A percentile compares a stretch with the other conserved stretches of the same genome.
These are phyloP conservation scores for Petrea volubilis DNA, from an alignment of 257 asterid genomes.

Conservation along the genomic window DNA sequence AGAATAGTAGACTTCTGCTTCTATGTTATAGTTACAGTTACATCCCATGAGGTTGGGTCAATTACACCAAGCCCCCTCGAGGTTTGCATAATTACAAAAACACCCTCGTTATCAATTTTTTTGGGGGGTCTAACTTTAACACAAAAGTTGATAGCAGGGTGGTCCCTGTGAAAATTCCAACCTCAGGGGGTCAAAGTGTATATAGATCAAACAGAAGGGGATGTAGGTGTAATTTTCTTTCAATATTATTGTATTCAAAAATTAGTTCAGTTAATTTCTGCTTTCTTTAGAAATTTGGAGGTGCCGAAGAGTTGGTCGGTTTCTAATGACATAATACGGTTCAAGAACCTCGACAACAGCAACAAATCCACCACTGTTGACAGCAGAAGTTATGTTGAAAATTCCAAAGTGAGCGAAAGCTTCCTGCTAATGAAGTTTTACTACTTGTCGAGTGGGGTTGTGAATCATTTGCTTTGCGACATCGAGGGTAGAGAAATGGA, in stretches of 20 bases:
- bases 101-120: too few species aligned
- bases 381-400: conserved; percentile 44
- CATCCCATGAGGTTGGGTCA: too few species aligned
- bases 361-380: conserved; percentile 5
- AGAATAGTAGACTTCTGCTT: too few species aligned
- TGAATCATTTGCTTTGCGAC: conserved; percentile 57
- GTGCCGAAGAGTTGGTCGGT: conserved; percentile 56
- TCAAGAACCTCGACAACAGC: conserved; percentile 26
- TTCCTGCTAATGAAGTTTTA: conserved; percentile 66
- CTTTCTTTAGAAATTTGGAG: conserved; percentile 49
- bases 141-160: too few species aligned
- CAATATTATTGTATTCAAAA: neutral
- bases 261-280: neutral
- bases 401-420: conserved; percentile 67
- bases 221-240: too few species aligned
- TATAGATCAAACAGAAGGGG: too few species aligned
- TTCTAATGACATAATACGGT: conserved; percentile 34
- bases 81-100: too few species aligned
- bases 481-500: conserved; percentile 41
- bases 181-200: too few species aligned
- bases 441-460: conserved; percentile 50
- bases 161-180: too few species aligned
- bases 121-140: too few species aligned
- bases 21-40: too few species aligned
- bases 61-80: too few species aligned